Evolutionary conservation across 805 yeast species (phyloP).

Genomic region (Candida railenensis): DNA sequence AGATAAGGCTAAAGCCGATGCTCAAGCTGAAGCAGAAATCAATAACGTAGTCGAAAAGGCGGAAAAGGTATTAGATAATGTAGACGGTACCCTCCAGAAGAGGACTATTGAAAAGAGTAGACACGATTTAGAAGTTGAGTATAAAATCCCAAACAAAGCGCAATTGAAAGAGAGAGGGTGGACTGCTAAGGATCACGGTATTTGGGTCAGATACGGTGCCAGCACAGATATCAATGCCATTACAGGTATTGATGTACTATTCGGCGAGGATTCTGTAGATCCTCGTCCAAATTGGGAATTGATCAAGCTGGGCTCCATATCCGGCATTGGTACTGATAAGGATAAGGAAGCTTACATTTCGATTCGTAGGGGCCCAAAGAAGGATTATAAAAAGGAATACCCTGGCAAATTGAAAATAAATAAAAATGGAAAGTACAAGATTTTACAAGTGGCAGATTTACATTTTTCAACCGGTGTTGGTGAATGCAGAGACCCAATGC

Average conservation of each 20-base stretch:
- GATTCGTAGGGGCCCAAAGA: conserved; percentile 32
- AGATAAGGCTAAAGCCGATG: conserved; percentile 4
- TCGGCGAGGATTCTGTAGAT: conserved; percentile 71
- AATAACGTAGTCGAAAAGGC: conserved; percentile 1
- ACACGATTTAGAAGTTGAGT: conserved; percentile 14
- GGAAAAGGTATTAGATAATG: conserved; percentile 7
- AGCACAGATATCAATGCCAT: conserved; percentile 37
- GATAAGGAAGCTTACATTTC: conserved; percentile 28
- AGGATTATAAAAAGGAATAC: conserved; percentile 24
- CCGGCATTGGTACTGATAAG: conserved; percentile 17
- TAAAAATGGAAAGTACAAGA: conserved; percentile 58
- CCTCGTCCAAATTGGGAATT: conserved; percentile 73
- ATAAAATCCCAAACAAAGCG: conserved; percentile 31
- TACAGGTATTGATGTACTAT: conserved; percentile 65
- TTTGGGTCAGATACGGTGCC: conserved; percentile 60
- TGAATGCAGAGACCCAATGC: conserved; percentile 70
- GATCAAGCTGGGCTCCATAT: conserved; percentile 20
- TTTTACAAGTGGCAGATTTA: conserved; percentile 86
- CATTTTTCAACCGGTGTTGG: conserved; percentile 89
- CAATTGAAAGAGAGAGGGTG: conserved; percentile 45
- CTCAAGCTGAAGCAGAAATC: conserved; percentile 7
- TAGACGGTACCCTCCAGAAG: neutral
- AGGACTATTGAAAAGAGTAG: conserved; percentile 11
- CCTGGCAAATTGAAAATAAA: conserved; percentile 35
- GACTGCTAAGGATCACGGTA: conserved; percentile 45